phyloP scores from a whole-genome alignment of 2,329 filamentous ascomycete species.

The Aspergillus sp. region DNA sequence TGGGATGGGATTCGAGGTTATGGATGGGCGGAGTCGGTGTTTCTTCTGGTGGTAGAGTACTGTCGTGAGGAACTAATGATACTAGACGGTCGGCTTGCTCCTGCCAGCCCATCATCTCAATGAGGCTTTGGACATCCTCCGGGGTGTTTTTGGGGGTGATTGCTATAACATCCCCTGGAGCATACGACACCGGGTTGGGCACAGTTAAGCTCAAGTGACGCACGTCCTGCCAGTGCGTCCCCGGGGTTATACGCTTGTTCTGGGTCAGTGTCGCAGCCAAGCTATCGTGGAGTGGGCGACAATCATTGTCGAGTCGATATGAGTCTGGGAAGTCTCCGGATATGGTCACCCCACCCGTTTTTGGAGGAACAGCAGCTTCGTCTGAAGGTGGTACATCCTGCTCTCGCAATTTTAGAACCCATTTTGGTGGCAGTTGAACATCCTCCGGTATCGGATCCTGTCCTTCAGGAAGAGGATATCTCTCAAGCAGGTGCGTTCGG shows the following conservation, averaged over 20 bases:
- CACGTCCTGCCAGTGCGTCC: constrained; percentile 89
- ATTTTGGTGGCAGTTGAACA: constrained; percentile 73
- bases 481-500: constrained; percentile 62
- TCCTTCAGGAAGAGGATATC: constrained; percentile 68
- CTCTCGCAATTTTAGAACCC: constrained; percentile 48
- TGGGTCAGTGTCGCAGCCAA: constrained; percentile 58
- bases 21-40: constrained; percentile 32
- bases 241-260: constrained; percentile 75
- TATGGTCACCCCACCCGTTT: constrained; percentile 2
- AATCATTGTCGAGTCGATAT: constrained; percentile 38
- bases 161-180: constrained; percentile 75
- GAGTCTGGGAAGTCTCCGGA: constrained; percentile 22
- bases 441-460: constrained; percentile 71
- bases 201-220: constrained; percentile 68
- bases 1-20: constrained; percentile 35
- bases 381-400: not conserved
- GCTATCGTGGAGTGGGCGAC: constrained; percentile 60
- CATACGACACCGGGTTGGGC: constrained; percentile 48
- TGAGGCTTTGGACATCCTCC: constrained; percentile 73
- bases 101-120: constrained; percentile 77
- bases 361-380: not conserved
- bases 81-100: constrained; percentile 69
- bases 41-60: constrained; percentile 24
- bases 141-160: constrained; percentile 88
- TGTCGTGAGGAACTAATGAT: constrained; percentile 44